A percentile compares a stretch with the other conserved stretches of the same genome.
phyloP scores from a whole-genome alignment of 225 moss, liverwort and hornwort species.

The Climacium dendroides region DNA sequence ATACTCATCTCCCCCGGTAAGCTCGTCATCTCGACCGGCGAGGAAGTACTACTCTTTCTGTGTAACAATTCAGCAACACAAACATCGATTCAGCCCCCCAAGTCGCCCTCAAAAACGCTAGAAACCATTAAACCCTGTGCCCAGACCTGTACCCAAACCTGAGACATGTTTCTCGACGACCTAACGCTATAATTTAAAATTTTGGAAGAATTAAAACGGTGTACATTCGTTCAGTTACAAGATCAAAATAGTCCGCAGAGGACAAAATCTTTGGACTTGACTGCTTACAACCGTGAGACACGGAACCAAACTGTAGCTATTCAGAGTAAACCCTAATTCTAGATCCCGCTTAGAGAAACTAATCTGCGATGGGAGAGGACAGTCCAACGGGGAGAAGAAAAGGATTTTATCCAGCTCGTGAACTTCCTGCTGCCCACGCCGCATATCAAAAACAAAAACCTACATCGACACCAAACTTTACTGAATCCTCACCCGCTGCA shows the following conservation, averaged over 20 bases:
- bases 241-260: background rate
- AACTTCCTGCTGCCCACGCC: slow-evolving; percentile 60
- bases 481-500: background rate
- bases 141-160: background rate
- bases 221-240: background rate
- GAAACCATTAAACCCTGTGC: background rate
- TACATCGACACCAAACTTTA: background rate
- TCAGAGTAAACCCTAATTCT: background rate
- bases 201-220: background rate
- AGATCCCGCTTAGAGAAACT: background rate
- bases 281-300: background rate
- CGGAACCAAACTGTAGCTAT: background rate
- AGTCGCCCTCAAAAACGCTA: background rate
- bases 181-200: background rate
- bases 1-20: background rate
- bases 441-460: slow-evolving; percentile 68
- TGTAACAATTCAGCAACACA: background rate
- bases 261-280: background rate
- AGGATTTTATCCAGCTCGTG: slow-evolving; percentile 78
- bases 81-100: background rate
- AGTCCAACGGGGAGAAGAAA: slow-evolving; percentile 48
- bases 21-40: background rate
- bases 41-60: background rate
- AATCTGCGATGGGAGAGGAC: slow-evolving; percentile 34
- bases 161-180: background rate